These are phyloP conservation scores for Tylopilus subfusipes DNA, from an alignment of 768 basidiomycete genomes.

Conservation along the genomic window DNA sequence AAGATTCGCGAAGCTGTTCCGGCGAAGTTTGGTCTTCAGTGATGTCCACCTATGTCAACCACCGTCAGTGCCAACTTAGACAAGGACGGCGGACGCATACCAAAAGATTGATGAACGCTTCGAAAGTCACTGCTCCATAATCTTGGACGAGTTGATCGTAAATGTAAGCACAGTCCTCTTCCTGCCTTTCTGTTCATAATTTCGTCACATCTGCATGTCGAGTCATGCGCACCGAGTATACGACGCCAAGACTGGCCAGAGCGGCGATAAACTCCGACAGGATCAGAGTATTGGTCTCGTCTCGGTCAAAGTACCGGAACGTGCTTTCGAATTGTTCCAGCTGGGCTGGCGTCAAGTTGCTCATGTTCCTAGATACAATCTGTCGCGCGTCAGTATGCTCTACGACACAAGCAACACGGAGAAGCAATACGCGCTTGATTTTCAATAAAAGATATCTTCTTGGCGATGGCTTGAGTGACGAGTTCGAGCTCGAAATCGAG, in stretches of 20 bases:
- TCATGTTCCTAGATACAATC: conserved; percentile 92
- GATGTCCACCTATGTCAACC: conserved; percentile 71
- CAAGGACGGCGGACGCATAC: conserved; percentile 40
- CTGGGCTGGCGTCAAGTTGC: conserved; percentile 92
- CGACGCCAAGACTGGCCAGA: conserved; percentile 88
- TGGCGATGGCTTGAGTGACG: conserved; percentile 72
- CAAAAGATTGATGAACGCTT: conserved; percentile 92
- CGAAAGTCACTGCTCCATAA: conserved; percentile 87
- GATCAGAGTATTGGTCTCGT: conserved; percentile 84
- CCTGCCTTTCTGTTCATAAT: conserved; percentile 39
- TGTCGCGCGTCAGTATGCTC: conserved; percentile 31
- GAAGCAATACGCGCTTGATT: conserved; percentile 66
- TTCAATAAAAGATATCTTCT: conserved; percentile 94
- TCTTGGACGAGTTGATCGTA: conserved; percentile 75
- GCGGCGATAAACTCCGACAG: conserved; percentile 90
- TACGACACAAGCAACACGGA: background rate
- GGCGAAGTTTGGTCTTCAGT: conserved; percentile 93
- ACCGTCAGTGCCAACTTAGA: background rate
- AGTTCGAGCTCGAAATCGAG: conserved; percentile 86
- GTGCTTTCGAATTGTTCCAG: conserved; percentile 96
- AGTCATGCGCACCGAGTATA: conserved; percentile 64
- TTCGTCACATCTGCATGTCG: background rate
- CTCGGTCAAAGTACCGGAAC: conserved; percentile 96
- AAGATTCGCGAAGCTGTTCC: conserved; percentile 89
- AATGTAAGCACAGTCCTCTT: conserved; percentile 83